Evolutionary conservation across 495 filamentous ascomycete genomes (phyloP).

Genomic region (Aspergillus egyptiacus): DNA sequence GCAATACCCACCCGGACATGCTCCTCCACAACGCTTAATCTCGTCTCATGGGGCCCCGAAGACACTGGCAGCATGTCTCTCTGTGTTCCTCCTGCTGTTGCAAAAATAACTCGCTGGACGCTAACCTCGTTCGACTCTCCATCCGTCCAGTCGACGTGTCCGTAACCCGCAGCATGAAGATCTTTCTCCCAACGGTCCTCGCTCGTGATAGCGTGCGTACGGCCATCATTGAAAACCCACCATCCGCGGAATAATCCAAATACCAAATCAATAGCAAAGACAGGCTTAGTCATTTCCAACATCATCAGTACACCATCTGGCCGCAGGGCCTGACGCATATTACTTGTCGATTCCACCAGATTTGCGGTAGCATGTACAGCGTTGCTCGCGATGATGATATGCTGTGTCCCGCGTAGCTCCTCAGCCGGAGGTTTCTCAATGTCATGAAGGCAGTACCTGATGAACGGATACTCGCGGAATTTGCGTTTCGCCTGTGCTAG

Average conservation of each 20-base stretch:
- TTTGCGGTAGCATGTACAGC: constrained; percentile 45
- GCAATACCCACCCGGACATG: constrained; percentile 24
- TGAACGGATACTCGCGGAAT: constrained; percentile 38
- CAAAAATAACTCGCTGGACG: constrained; percentile 41
- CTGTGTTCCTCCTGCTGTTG: constrained; percentile 35
- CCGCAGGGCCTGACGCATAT: constrained; percentile 32
- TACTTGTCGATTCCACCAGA: constrained; percentile 21
- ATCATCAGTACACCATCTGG: constrained; percentile 35
- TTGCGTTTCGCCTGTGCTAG: constrained; percentile 34
- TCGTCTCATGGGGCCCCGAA: neutral
- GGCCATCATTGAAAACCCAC: constrained; percentile 50
- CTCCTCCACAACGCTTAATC: constrained; percentile 12
- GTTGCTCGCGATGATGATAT: constrained; percentile 46
- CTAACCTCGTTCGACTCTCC: constrained; percentile 35
- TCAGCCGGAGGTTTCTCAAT: constrained; percentile 37
- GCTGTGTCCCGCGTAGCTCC: constrained; percentile 32
- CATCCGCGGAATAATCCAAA: constrained; percentile 49
- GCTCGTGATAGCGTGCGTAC: constrained; percentile 37
- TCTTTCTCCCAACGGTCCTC: constrained; percentile 31
- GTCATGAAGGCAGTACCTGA: constrained; percentile 39
- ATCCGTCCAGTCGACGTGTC: constrained; percentile 45
- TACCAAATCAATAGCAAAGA: constrained; percentile 43
- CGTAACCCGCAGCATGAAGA: constrained; percentile 38
- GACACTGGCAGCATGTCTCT: constrained; percentile 3
- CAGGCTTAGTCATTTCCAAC: constrained; percentile 35